phyloP scores from a whole-genome alignment of 2,329 filamentous ascomycete genomes.

The Pseudogymnoascus sp. region DNA sequence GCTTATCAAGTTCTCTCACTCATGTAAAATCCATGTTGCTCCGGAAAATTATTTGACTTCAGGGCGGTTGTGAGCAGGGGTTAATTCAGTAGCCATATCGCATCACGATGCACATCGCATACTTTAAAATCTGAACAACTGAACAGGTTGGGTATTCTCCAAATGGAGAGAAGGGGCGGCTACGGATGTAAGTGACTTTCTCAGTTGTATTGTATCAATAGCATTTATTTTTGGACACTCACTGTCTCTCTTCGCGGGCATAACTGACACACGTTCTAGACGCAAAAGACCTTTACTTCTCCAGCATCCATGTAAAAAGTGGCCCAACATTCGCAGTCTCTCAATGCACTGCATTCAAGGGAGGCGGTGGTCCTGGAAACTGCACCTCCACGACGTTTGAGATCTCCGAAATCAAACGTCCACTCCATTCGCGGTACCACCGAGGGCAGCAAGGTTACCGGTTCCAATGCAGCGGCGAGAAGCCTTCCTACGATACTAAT shows the following conservation, averaged over 20 bases:
- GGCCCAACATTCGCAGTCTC: constrained; percentile 27
- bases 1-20: neutral
- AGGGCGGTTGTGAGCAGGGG: no score
- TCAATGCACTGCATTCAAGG: constrained; percentile 32
- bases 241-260: constrained; percentile 27
- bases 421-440: neutral
- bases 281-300: neutral
- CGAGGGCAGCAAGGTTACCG: neutral
- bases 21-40: no score
- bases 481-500: neutral
- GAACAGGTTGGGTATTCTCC: constrained; percentile 37
- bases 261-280: constrained; percentile 13
- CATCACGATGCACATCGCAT: constrained; percentile 24
- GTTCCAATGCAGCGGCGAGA: neutral
- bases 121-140: constrained; percentile 44
- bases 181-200: constrained; percentile 31
- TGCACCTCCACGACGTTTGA: constrained; percentile 34
- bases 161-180: constrained; percentile 43
- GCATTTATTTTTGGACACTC: constrained; percentile 15
- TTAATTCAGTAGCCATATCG: no score
- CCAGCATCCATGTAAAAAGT: neutral
- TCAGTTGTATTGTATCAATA: constrained; percentile 22
- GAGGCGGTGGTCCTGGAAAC: constrained; percentile 25
- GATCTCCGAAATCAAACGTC: constrained; percentile 18
- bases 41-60: no score